Evolutionary conservation across 202 grass and related monocot species (phyloP).

Genomic region (Alloteropsis angusta): DNA sequence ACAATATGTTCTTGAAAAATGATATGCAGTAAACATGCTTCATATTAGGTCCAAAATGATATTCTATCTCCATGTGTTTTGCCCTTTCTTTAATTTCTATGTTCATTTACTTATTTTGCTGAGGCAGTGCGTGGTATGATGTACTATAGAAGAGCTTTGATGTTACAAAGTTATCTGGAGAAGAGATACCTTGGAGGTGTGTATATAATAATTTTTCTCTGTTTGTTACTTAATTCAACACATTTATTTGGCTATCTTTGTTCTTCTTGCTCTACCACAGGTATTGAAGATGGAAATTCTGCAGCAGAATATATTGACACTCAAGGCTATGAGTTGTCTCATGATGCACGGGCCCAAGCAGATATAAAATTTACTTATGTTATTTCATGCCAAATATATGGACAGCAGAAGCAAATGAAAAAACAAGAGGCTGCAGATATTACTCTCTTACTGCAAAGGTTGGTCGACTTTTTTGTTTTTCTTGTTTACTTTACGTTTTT

Average conservation of each 20-base stretch:
- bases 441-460: conserved; percentile 89
- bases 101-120: conserved; percentile 30
- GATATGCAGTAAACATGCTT: conserved; percentile 7
- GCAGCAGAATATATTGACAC: conserved; percentile 63
- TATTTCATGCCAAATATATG: conserved; percentile 98
- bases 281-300: conserved; percentile 76
- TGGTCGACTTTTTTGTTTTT: conserved; percentile 1
- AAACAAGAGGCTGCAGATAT: conserved; percentile 84
- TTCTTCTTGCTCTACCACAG: conserved; percentile 44
- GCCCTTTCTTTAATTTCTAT: conserved; percentile 5
- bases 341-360: conserved; percentile 76
- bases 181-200: conserved; percentile 74
- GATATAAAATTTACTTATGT: conserved; percentile 99
- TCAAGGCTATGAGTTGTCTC: conserved; percentile 71
- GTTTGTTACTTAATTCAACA: conserved; percentile 18
- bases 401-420: conserved; percentile 88
- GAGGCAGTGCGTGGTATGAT: conserved; percentile 92
- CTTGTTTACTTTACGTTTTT: neutral
- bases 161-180: conserved; percentile 96
- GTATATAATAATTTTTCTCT: conserved; percentile 13
- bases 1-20: too few species aligned
- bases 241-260: neutral
- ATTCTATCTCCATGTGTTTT: conserved; percentile 20
- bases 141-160: conserved; percentile 94
- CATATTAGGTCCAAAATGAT: neutral